Conservation (phyloP, 2,329 filamentous ascomycete species). For the Dothideomycetidae sp. region DNA sequence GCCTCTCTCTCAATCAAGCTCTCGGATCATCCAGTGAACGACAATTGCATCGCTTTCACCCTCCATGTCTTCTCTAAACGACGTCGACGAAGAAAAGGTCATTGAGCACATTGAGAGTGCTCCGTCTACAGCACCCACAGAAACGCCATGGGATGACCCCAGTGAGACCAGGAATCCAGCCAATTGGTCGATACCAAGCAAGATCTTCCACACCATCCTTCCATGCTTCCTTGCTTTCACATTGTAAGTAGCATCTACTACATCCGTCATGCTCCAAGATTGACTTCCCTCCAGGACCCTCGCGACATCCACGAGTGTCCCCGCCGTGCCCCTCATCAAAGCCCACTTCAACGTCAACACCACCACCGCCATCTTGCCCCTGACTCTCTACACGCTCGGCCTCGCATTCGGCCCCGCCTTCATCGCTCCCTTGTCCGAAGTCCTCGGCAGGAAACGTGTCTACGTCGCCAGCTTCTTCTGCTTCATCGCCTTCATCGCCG, state of each 20-base stretch:
- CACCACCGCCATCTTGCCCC: slow-evolving; percentile 1
- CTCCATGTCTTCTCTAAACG: too few relatives aligned
- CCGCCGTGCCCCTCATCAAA: not conserved
- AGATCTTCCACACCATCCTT: slow-evolving; percentile 4
- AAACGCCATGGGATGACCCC: slow-evolving; percentile 6
- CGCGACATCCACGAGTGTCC: slow-evolving; percentile 4
- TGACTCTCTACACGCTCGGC: slow-evolving; percentile 12
- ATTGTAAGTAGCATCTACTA: not conserved
- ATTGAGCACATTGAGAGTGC: too few relatives aligned
- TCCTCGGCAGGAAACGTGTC: slow-evolving; percentile 12
- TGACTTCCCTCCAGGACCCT: slow-evolving; percentile 1
- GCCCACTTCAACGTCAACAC: not conserved
- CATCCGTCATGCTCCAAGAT: not conserved
- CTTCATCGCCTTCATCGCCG: slow-evolving; percentile 13
- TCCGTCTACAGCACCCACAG: too few relatives aligned
- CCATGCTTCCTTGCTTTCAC: slow-evolving; percentile 7
- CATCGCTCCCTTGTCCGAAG: slow-evolving; percentile 23
- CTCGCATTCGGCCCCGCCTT: slow-evolving; percentile 11
- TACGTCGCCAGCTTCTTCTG: slow-evolving; percentile 11
- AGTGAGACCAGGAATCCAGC: slow-evolving; percentile 2
- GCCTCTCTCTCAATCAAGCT: too few relatives aligned
- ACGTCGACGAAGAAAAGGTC: too few relatives aligned
- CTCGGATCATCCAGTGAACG: too few relatives aligned
- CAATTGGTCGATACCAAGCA: slow-evolving; percentile 1
- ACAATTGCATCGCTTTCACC: too few relatives aligned